phyloP scores from a whole-genome alignment of 2,329 filamentous ascomycete genomes.

The Hyphodiscus sp. region DNA sequence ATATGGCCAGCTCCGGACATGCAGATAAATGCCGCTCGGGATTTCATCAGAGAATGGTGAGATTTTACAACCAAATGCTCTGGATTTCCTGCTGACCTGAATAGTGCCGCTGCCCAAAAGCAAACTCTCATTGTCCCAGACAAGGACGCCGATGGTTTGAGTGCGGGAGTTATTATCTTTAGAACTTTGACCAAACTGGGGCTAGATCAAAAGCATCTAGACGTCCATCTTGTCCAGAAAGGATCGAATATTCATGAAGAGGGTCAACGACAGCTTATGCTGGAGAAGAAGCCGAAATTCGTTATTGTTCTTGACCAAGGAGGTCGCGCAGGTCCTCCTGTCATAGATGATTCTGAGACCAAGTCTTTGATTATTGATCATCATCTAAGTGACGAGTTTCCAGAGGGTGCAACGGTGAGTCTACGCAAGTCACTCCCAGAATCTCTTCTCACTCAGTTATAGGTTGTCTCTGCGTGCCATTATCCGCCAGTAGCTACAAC shows the following conservation, averaged over 20 bases:
- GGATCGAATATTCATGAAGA: constrained; percentile 52
- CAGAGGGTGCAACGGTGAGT: constrained; percentile 31
- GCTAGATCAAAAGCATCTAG: constrained; percentile 44
- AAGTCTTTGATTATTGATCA: constrained; percentile 59
- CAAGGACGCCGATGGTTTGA: constrained; percentile 62
- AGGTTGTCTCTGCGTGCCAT: constrained; percentile 55
- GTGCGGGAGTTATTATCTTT: constrained; percentile 56
- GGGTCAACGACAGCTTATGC: constrained; percentile 45
- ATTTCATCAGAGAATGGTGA: constrained; percentile 53
- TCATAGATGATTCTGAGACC: constrained; percentile 42
- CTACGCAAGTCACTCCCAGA: not conserved
- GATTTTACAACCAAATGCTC: not conserved
- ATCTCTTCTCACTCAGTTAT: constrained; percentile 26
- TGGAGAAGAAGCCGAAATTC: constrained; percentile 43
- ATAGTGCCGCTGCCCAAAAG: constrained; percentile 44
- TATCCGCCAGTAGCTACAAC: constrained; percentile 61
- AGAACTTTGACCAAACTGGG: constrained; percentile 54
- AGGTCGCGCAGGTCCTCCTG: constrained; percentile 45
- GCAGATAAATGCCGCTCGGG: constrained; percentile 48
- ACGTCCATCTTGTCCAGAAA: constrained; percentile 53
- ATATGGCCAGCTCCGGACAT: constrained; percentile 56
- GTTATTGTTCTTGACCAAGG: constrained; percentile 63
- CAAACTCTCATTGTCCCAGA: constrained; percentile 58
- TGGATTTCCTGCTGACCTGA: not conserved
- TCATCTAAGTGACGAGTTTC: constrained; percentile 52